Percentiles rank a stretch among this genome's conserved stretches.
phyloP scores from a whole-genome alignment of 148 eudicot genomes.

The Camellia japonica region DNA sequence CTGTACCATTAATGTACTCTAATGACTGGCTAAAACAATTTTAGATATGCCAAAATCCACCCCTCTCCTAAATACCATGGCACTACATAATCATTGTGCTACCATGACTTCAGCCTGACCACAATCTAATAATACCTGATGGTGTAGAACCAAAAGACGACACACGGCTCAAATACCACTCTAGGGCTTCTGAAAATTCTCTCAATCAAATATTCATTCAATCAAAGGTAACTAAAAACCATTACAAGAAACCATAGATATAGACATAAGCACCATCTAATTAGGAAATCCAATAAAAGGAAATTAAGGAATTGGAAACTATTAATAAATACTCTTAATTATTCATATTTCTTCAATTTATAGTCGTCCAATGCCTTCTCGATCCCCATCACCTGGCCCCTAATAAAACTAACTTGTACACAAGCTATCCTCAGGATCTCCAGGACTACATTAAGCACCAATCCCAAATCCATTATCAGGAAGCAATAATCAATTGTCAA shows the following conservation, averaged over 20 bases:
- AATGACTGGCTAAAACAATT: neutral
- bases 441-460: constrained; percentile 3
- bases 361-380: too few species aligned
- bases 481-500: constrained; percentile 1
- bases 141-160: neutral
- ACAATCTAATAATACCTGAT: neutral
- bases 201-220: too few species aligned
- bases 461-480: neutral
- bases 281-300: too few species aligned
- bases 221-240: too few species aligned
- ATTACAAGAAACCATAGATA: too few species aligned
- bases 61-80: neutral
- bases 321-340: too few species aligned
- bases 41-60: neutral
- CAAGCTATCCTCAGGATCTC: constrained; percentile 3
- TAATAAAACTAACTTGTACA: neutral
- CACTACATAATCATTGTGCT: neutral
- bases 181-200: too few species aligned
- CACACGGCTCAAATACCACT: too few species aligned
- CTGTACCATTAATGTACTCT: neutral
- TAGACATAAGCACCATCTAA: too few species aligned
- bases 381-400: too few species aligned
- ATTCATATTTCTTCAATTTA: too few species aligned
- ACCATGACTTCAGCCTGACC: neutral
- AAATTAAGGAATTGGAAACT: too few species aligned